phyloP scores from a whole-genome alignment of 1,284 basidiomycete species.

The Phlebopus sp. region DNA sequence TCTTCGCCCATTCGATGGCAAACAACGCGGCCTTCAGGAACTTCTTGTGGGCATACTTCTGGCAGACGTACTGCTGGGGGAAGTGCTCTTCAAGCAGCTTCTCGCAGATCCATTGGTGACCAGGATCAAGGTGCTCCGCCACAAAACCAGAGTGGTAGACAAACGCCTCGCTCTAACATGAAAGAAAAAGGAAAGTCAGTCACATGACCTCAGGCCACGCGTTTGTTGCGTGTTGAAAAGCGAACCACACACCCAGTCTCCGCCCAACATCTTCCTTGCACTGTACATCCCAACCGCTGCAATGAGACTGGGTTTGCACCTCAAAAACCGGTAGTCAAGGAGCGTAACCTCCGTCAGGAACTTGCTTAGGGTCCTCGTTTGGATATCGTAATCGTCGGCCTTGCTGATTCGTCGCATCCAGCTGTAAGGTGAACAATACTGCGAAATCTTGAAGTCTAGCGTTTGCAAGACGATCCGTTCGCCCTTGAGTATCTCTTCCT shows the following conservation, averaged over 20 bases:
- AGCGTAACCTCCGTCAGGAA: conserved; percentile 97
- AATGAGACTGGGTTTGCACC: conserved; percentile 90
- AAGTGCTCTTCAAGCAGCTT: conserved; percentile 83
- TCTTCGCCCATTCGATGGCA: conserved; percentile 68
- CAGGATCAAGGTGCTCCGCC: conserved; percentile 84
- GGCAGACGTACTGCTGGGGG: conserved; percentile 84
- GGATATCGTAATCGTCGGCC: conserved; percentile 98
- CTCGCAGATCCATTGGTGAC: conserved; percentile 82
- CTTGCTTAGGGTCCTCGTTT: conserved; percentile 95
- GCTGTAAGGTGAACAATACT: conserved; percentile 98
- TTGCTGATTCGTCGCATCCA: conserved; percentile 99
- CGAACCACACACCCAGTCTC: conserved; percentile 80
- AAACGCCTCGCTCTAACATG: conserved; percentile 79
- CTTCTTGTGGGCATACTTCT: conserved; percentile 97
- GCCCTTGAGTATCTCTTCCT: conserved; percentile 97
- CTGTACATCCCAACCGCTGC: conserved; percentile 99
- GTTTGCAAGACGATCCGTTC: conserved; percentile 94
- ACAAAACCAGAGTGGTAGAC: conserved; percentile 93
- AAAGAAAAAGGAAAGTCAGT: conserved; percentile 37
- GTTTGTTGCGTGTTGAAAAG: conserved; percentile 18
- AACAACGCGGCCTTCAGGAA: conserved; percentile 86
- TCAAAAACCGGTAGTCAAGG: conserved; percentile 90
- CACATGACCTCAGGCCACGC: conserved; percentile 42
- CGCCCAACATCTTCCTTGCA: conserved; percentile 86
- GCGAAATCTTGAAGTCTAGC: conserved; percentile 92